Base-by-base conservation (phyloP, 2,329 filamentous ascomycete genomes). In the Cucurbitaria berberidis region DNA sequence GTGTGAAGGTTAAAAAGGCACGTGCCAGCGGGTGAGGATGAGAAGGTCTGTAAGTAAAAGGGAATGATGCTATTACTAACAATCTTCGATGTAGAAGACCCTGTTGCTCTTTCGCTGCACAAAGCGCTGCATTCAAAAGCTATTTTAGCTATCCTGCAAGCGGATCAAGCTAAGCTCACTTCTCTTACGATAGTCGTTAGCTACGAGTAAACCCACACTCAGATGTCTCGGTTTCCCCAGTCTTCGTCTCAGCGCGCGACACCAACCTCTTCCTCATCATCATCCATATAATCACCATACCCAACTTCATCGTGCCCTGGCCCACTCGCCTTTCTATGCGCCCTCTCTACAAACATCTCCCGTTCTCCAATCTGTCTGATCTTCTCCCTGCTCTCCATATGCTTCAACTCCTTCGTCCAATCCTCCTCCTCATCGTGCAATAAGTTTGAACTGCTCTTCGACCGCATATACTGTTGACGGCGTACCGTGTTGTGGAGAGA, bases 361-460 rank as follows among this genome's bases (percentile, higher is more conserved):
- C 22, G 30, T 10, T 21, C 43, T n/a, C n/a, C 18, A 36, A 42
- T 19, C 41, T 64, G 57, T 22, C 59, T 50, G 6, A 36, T 13
- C 1, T 38, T 44, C 46, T 61, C 59, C 7, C 32, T 38, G 8
- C 21, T 39, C 16, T 61, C 57, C 62, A 63, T 59, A 5, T 39
- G 8, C 22, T 36, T 35, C 22, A 61, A 24, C 11, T 63, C 57
- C 5, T 26, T 15, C 30, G 44, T 34, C 59, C 57, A 60, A 13
- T 53, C 48, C 1, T 62, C 39, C 10, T 48, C 45, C 4, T 38
- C 39, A 16, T 38, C 43, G 1, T 11, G 8, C 21, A 13, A 30
- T 3, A 24, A 13, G 9, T 15, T 16, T 6, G 21, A 16, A 8
- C 46, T 32, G 22, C 13, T 35, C 38, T n/a, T 10, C 6, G 36